Evolutionary conservation across 768 basidiomycete genomes (phyloP), one percentile per base, ranked within the genome.

Genomic region (Amanita inopinata): DNA sequence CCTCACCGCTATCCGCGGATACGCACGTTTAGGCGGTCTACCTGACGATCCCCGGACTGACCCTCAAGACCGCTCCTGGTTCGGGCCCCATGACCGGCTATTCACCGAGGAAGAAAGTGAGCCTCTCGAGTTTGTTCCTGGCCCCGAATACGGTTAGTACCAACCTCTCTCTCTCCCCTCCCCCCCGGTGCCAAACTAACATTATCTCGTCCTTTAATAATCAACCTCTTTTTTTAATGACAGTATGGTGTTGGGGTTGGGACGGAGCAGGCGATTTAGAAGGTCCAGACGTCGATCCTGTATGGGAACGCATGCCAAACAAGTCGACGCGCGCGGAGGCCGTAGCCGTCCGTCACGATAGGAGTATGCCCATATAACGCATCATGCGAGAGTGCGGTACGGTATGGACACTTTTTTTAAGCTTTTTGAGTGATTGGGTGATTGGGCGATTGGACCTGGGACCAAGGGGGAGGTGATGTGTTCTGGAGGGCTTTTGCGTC

Each of bases 221-320:
- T 35, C 10, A 31, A 19, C 17, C 17, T 41, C 10, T 20, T 9
- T 17, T 22, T 14, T 44, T 36, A 7, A 25, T 47, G 36, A 30
- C 54, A 96, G 94, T 98, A 9, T 97, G 94, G 94, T 98, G 94
- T 58, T 97, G 94, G 94, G 94, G 94, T 14, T 99, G 94, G 94
- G 94, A 99, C 54, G 94, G 94, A 10, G 94, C 94, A 2, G 94
- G 94, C 14, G 94, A 99, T 56, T 74, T 99, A 17, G 94, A 97
- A 50, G 94, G 93, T 32, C 94, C 94, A 0, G 93, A 98, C 55
- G 89, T 99, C 4, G 94, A 98, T 53, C 94, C 94, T 4, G 85
- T 99, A 41, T 99, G 94, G 94, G 94, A 97, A 60, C 56, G 60
- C 24, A 83, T 84, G 80, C 65, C 84, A 3, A 75, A 83, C 49